Base-by-base conservation (phyloP, 495 filamentous ascomycete genomes). In the Xylaria longipes region DNA sequence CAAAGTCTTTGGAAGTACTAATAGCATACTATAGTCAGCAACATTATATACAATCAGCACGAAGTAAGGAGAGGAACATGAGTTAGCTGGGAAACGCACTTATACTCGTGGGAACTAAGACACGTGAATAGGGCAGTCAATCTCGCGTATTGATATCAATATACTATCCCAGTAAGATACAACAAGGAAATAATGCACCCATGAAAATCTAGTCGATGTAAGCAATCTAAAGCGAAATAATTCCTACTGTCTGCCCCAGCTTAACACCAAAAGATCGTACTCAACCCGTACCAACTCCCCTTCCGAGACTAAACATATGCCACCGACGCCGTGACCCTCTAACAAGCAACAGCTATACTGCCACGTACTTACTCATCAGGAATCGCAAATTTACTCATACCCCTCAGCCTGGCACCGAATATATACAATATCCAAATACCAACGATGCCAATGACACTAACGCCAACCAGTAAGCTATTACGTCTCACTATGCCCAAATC, bases 401-500 rank as follows among this genome's bases (percentile, higher is more conserved):
- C 71, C 69, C 85, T 76, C 73, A 91, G 72, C 73, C 74, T 82
- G 20, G 79, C 85, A 5, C 89, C 88, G 68, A 77, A 86, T 69
- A 82, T 83, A 63, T 83, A 91, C 57, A 91, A 76, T 37, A 80
- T 72, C 74, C 84, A 88, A 61, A 91, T 86, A 3, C 89, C 90
- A 39, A 86, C 73, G 69, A 89, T 82, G 69, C 88, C 87, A 60
- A 84, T 83, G 22, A 85, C 81, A 64, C 83, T 89, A 66, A 91
- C 69, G 5, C 85, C 89, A 72, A 81, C 90, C 8, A 91, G 81
- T 35, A 91, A 74, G 74, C 82, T 86, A 3, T 84, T 80, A 58
- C 89, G 90, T 35, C 76, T 78, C 0, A 84, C 87, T 31, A 91
- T 83, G 6, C 90, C 89, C 37, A 91, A 77, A 68, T 89, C 89